phyloP scores from a whole-genome alignment of 129 eudicot genomes.

The Heracleum sosnowskyi region DNA sequence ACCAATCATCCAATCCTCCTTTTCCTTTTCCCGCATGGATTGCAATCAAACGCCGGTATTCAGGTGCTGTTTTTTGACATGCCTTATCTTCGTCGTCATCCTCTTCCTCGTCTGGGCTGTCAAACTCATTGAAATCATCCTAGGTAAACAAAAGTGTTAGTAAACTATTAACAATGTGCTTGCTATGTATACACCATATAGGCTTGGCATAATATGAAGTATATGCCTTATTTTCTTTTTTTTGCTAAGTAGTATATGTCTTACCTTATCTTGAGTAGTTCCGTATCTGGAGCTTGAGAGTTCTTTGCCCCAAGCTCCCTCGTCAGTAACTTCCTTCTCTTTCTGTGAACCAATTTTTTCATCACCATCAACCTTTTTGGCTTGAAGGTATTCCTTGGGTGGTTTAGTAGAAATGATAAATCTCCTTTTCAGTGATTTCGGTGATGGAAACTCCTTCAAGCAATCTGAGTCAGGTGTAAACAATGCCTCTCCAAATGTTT shows the following conservation, averaged over 20 bases:
- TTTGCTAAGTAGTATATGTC: neutral
- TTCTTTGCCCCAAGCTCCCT: conserved; percentile 70
- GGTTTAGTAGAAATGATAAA: conserved; percentile 88
- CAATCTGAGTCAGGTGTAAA: conserved; percentile 58
- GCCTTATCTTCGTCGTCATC: conserved; percentile 47
- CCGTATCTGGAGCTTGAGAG: conserved; percentile 28
- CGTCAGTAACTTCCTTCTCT: conserved; percentile 33
- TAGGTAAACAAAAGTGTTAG: conserved; percentile 16
- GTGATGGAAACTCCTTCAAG: conserved; percentile 73
- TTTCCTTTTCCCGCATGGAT: conserved; percentile 95
- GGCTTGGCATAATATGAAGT: neutral
- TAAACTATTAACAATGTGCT: conserved; percentile 3
- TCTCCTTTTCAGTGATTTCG: conserved; percentile 45
- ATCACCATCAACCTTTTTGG: conserved; percentile 27
- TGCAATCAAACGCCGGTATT: conserved; percentile 69
- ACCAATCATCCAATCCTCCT: conserved; percentile 74
- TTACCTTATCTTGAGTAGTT: conserved; percentile 39
- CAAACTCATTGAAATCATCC: conserved; percentile 39
- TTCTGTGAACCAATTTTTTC: conserved; percentile 24
- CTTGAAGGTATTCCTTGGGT: conserved; percentile 71
- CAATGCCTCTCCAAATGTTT: conserved; percentile 73
- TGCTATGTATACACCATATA: neutral
- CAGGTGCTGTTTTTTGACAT: conserved; percentile 52
- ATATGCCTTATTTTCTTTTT: too few species aligned
- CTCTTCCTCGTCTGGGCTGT: conserved; percentile 12